Conservation (phyloP, 305 asterid species). For the Fraxinus floribunda region DNA sequence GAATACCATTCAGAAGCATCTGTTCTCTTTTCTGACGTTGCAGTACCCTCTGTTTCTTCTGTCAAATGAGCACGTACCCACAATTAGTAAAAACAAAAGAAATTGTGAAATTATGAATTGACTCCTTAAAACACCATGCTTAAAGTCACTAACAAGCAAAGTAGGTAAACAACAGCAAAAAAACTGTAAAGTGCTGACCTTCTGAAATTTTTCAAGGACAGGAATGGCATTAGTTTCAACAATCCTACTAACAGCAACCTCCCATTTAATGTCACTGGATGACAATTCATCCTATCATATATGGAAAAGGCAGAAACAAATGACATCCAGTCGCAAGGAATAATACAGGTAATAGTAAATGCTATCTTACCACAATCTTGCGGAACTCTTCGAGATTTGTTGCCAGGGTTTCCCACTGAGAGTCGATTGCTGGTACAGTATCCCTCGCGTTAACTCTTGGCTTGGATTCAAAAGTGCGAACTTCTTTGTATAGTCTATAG, state of each 20-base stretch:
- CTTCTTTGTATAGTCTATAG: constrained; percentile 82
- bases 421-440: constrained; percentile 30
- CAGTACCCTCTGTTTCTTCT: constrained; percentile 65
- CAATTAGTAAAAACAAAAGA: constrained; percentile 26
- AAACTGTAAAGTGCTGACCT: constrained; percentile 47
- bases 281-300: constrained; percentile 57
- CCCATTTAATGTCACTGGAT: constrained; percentile 53
- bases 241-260: constrained; percentile 56
- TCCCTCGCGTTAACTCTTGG: constrained; percentile 35
- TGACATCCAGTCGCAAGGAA: constrained; percentile 18
- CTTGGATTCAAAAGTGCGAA: constrained; percentile 29
- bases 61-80: constrained; percentile 31
- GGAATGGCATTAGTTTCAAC: constrained; percentile 60
- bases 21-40: constrained; percentile 44
- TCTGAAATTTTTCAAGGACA: constrained; percentile 62
- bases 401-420: constrained; percentile 84
- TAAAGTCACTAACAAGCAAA: neutral
- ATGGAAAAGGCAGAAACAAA: constrained; percentile 24
- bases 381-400: constrained; percentile 75
- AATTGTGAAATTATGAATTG: neutral
- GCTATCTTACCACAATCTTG: constrained; percentile 56
- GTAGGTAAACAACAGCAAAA: neutral
- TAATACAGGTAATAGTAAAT: constrained; percentile 11
- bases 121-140: neutral
- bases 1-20: constrained; percentile 39